phyloP scores from a whole-genome alignment of 2,329 filamentous ascomycete species.

The Rhynchosporium agropyri region DNA sequence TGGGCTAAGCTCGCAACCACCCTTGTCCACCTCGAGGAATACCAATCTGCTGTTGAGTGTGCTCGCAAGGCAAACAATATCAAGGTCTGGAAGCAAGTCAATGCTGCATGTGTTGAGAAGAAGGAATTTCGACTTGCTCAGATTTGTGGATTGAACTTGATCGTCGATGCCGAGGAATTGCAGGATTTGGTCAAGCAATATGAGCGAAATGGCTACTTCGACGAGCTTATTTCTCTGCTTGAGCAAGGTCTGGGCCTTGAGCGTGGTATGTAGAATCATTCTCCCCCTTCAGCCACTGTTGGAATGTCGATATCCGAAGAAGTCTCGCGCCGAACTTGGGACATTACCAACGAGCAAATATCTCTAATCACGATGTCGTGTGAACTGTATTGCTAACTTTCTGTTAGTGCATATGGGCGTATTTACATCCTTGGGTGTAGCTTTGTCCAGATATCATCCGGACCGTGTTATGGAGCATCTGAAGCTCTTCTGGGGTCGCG shows the following conservation, averaged over 20 bases:
- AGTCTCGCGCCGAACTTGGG: not conserved
- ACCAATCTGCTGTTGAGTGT: conserved; percentile 96
- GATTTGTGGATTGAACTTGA: conserved; percentile 97
- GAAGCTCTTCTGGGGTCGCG: conserved; percentile 96
- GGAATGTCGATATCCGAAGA: not conserved
- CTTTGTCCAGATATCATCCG: conserved; percentile 90
- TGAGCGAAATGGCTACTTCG: conserved; percentile 95
- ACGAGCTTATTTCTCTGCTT: conserved; percentile 91
- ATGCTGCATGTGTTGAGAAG: conserved; percentile 93
- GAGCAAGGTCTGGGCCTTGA: conserved; percentile 95
- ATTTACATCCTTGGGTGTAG: conserved; percentile 92
- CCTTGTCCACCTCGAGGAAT: conserved; percentile 93
- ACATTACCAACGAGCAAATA: not conserved
- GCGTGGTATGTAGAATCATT: conserved; percentile 33
- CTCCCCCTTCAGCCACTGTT: not conserved
- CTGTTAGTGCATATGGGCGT: conserved; percentile 77
- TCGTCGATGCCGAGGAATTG: conserved; percentile 95
- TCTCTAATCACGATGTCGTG: not conserved
- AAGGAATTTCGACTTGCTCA: conserved; percentile 99
- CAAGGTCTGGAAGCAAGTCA: conserved; percentile 99
- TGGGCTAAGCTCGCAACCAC: conserved; percentile 99
- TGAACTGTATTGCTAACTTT: not conserved
- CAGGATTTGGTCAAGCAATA: conserved; percentile 94
- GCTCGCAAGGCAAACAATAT: conserved; percentile 98
- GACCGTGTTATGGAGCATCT: conserved; percentile 98